Conservation (phyloP, 305 asterid genomes). For the Solanum hybrid region DNA sequence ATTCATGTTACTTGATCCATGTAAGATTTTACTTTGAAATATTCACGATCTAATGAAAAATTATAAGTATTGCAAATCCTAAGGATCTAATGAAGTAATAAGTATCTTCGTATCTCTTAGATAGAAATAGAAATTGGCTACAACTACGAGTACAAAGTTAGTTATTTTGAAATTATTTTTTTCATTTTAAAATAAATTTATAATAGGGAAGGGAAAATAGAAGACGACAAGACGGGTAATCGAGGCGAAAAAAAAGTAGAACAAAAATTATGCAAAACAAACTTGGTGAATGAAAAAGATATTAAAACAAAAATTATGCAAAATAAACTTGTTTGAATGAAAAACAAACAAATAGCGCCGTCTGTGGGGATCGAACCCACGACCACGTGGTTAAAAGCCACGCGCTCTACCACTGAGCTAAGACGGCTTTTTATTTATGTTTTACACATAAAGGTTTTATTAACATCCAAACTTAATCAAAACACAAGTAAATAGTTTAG, state of each 20-base stretch:
- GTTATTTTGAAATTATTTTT: no score
- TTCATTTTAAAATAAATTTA: no score
- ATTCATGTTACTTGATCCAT: background rate
- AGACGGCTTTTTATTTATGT: background rate
- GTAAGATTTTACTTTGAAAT: background rate
- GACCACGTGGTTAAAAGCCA: constrained; percentile 97
- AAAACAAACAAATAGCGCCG: constrained; percentile 16
- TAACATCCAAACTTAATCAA: background rate
- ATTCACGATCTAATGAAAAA: background rate
- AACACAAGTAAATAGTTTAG: background rate
- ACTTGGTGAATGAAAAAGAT: background rate
- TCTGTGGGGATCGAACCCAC: constrained; percentile 93
- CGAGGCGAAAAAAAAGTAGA: background rate
- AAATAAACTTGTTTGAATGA: no score
- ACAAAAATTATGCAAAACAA: background rate
- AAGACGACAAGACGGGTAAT: background rate
- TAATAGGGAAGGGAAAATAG: background rate
- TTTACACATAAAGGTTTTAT: background rate
- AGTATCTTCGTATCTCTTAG: background rate
- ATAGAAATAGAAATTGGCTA: background rate
- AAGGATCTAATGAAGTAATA: background rate
- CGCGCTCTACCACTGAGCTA: constrained; percentile 57
- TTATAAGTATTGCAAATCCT: background rate
- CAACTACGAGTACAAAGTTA: background rate
- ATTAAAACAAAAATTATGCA: background rate